Evolutionary conservation across 768 basidiomycete genomes (phyloP).

Genomic region (Vararia minispora): DNA sequence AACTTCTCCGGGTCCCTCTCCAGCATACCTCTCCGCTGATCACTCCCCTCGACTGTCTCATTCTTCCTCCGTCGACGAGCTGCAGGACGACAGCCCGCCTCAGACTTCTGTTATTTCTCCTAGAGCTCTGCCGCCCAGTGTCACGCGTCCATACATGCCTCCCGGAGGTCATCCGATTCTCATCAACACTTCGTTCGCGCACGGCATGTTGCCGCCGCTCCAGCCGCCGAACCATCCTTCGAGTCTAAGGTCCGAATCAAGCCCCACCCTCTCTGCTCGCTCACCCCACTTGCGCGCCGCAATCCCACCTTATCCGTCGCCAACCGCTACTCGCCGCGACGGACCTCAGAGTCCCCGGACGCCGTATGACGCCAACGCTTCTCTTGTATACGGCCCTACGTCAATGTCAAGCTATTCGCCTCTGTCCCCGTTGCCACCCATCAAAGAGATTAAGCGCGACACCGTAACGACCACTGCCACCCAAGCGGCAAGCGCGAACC

Average conservation of each 20-base stretch:
- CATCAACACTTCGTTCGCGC: conserved; percentile 10
- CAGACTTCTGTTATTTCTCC: conserved; percentile 14
- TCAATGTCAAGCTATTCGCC: conserved; percentile 11
- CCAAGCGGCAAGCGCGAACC: conserved; percentile 81
- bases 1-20: conserved; percentile 3
- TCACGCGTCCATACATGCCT: too few relatives aligned
- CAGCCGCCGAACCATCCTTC: neutral
- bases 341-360: conserved; percentile 20
- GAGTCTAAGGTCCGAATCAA: neutral
- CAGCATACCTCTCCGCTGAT: conserved; percentile 1
- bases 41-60: conserved; percentile 19
- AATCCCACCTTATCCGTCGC: conserved; percentile 9
- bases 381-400: conserved; percentile 41
- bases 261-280: conserved; percentile 5
- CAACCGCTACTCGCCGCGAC: conserved; percentile 9
- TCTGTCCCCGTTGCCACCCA: conserved; percentile 61
- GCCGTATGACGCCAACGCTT: conserved; percentile 33
- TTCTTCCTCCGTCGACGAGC: conserved; percentile 25
- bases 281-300: conserved; percentile 11
- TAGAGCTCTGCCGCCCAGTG: conserved; percentile 19
- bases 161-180: conserved; percentile 5
- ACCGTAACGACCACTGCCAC: conserved; percentile 94
- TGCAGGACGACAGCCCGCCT: conserved; percentile 22
- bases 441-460: conserved; percentile 86
- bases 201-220: conserved; percentile 1